Percentiles rank a stretch among this genome's conserved stretches.
phyloP scores from a whole-genome alignment of 1,139 yeast species.

The Scheffersomyces segobiensis region DNA sequence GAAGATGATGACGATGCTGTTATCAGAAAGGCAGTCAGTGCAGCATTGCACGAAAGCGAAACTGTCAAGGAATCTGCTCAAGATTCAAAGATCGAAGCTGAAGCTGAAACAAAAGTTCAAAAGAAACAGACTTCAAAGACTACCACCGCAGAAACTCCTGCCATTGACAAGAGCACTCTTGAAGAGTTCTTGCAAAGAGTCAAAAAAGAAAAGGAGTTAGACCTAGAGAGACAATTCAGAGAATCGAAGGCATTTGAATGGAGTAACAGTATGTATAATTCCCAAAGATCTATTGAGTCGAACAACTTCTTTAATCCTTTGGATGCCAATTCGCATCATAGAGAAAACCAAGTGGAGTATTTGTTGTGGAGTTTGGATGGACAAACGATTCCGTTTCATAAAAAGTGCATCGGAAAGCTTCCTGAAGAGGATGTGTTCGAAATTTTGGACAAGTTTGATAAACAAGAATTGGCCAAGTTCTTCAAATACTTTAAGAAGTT shows the following conservation, averaged over 20 bases:
- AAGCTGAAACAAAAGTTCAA: slow-evolving; percentile 5
- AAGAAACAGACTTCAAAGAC: slow-evolving; percentile 1
- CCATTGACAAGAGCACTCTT: slow-evolving; percentile 19
- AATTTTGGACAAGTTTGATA: slow-evolving; percentile 41
- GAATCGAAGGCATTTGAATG: slow-evolving; percentile 57
- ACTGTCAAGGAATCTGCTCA: not conserved
- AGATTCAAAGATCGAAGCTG: slow-evolving; percentile 6
- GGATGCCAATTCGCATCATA: not conserved
- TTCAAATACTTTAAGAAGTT: slow-evolving; percentile 32
- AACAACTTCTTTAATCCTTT: slow-evolving; percentile 54
- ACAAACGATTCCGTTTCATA: slow-evolving; percentile 33
- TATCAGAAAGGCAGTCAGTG: slow-evolving; percentile 23
- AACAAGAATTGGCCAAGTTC: slow-evolving; percentile 27
- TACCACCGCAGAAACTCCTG: not conserved
- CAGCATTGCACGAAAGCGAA: slow-evolving; percentile 15
- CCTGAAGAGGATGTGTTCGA: slow-evolving; percentile 47
- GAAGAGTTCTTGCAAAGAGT: slow-evolving; percentile 46
- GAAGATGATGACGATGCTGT: slow-evolving; percentile 12
- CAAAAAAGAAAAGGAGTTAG: slow-evolving; percentile 33
- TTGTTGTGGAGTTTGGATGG: slow-evolving; percentile 49
- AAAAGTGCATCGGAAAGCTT: slow-evolving; percentile 43
- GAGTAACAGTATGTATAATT: slow-evolving; percentile 35
- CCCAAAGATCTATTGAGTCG: slow-evolving; percentile 42
- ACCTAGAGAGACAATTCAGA: slow-evolving; percentile 47
- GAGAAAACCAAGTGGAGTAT: slow-evolving; percentile 29